Evolutionary conservation across 176 grass and related monocot genomes (phyloP).

Genomic region (Juncus inflexus): DNA sequence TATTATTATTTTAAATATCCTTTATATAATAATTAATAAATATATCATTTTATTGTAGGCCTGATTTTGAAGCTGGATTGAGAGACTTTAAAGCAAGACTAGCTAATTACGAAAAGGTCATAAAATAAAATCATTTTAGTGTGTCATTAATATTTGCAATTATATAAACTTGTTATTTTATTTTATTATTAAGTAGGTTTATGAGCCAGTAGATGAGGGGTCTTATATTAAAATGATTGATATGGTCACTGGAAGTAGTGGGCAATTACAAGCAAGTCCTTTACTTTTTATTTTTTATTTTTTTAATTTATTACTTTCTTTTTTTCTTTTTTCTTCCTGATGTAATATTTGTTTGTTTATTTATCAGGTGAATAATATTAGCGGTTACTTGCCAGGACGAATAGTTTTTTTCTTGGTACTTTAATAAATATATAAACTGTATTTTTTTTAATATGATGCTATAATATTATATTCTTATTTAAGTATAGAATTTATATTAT

Average conservation of each 20-base stretch:
- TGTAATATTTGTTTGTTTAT: conserved; percentile 15
- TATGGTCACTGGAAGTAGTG: conserved; percentile 78
- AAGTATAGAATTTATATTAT: conserved; percentile 19
- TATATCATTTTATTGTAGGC: conserved; percentile 42
- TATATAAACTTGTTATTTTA: conserved; percentile 20
- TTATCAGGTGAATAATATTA: conserved; percentile 89
- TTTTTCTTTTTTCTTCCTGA: conserved; percentile 14
- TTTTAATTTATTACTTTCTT: conserved; percentile 1
- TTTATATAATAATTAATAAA: background rate
- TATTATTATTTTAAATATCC: conserved; percentile 1
- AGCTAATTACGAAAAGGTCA: conserved; percentile 91
- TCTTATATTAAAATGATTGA: conserved; percentile 99
- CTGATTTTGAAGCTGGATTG: conserved; percentile 92
- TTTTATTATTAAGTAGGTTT: conserved; percentile 41
- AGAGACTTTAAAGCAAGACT: conserved; percentile 87
- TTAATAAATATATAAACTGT: conserved; percentile 20
- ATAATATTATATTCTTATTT: conserved; percentile 4
- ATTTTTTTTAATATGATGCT: background rate
- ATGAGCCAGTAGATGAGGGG: conserved; percentile 90
- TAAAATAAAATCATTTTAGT: conserved; percentile 23
- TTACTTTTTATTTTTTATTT: conserved; percentile 14
- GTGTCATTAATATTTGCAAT: conserved; percentile 5
- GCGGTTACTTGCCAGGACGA: conserved; percentile 90
- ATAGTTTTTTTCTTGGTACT: conserved; percentile 98
- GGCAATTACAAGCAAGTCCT: conserved; percentile 71